These are phyloP conservation scores for Scheffersomyces coipomensis DNA, from an alignment of 805 yeast genomes.

Conservation along the genomic window DNA sequence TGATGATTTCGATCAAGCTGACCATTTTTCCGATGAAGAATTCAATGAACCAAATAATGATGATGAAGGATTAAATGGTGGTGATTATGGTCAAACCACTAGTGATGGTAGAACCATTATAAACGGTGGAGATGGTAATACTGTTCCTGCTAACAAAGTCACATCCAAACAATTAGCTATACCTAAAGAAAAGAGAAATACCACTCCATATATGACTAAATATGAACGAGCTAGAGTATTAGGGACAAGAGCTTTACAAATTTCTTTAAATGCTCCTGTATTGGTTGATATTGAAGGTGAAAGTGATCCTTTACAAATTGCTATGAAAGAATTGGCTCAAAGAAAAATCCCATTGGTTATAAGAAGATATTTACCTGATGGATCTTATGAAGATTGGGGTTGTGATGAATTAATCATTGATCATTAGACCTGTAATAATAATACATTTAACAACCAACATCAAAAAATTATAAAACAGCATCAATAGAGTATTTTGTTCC, in stretches of 20 bases:
- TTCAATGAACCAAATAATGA: constrained; percentile 35
- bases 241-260: constrained; percentile 96
- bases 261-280: constrained; percentile 97
- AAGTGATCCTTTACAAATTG: constrained; percentile 96
- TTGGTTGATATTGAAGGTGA: constrained; percentile 98
- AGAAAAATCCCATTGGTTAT: constrained; percentile 93
- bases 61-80: constrained; percentile 26
- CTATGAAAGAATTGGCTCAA: constrained; percentile 94
- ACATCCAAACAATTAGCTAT: constrained; percentile 80
- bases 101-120: constrained; percentile 74
- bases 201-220: constrained; percentile 99
- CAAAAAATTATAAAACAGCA: too few relatives aligned
- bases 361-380: constrained; percentile 95
- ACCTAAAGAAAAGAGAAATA: constrained; percentile 82
- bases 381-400: constrained; percentile 98
- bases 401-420: constrained; percentile 96
- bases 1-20: constrained; percentile 80
- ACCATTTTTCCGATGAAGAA: constrained; percentile 76
- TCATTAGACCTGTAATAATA: constrained; percentile 31
- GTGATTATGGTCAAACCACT: constrained; percentile 48
- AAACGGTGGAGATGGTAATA: constrained; percentile 66
- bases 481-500: background rate
- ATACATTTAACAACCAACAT: background rate
- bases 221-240: constrained; percentile 96
- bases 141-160: constrained; percentile 44